Conservation (phyloP, 192 early-diverging fungal species). For the Podila minutissima region DNA sequence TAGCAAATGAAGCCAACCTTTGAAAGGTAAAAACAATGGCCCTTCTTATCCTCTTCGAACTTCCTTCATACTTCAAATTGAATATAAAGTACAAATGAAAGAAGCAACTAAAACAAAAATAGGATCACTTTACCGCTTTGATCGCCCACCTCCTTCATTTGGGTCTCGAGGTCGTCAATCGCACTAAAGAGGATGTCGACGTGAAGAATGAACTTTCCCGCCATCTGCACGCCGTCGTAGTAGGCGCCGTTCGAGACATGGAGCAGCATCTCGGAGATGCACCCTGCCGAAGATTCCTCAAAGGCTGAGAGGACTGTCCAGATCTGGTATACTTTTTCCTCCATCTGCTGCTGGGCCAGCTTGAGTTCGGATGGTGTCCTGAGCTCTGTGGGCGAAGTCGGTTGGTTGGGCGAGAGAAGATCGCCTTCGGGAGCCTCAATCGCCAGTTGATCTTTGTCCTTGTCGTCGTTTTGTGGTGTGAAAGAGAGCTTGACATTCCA, state of each 20-base stretch:
- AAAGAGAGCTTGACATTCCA: constrained; percentile 69
- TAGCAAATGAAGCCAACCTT: background rate
- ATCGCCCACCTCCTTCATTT: constrained; percentile 75
- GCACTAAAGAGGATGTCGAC: constrained; percentile 92
- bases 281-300: constrained; percentile 96
- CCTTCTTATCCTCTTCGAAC: too few species aligned
- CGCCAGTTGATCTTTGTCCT: background rate
- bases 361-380: constrained; percentile 57
- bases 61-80: too few species aligned
- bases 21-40: background rate
- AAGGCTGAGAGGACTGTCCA: constrained; percentile 92
- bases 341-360: constrained; percentile 72
- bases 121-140: constrained; percentile 42
- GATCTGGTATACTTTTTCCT: constrained; percentile 91
- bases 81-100: background rate
- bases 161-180: constrained; percentile 86
- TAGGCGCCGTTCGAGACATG: constrained; percentile 89
- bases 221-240: constrained; percentile 83
- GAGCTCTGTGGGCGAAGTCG: constrained; percentile 6
- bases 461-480: constrained; percentile 27
- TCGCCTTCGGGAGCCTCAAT: constrained; percentile 2
- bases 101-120: background rate
- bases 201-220: constrained; percentile 88
- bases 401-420: constrained; percentile 4
- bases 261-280: constrained; percentile 95